phyloP scores from a whole-genome alignment of 2,329 filamentous ascomycete species.

The Blastomyces percursus region DNA sequence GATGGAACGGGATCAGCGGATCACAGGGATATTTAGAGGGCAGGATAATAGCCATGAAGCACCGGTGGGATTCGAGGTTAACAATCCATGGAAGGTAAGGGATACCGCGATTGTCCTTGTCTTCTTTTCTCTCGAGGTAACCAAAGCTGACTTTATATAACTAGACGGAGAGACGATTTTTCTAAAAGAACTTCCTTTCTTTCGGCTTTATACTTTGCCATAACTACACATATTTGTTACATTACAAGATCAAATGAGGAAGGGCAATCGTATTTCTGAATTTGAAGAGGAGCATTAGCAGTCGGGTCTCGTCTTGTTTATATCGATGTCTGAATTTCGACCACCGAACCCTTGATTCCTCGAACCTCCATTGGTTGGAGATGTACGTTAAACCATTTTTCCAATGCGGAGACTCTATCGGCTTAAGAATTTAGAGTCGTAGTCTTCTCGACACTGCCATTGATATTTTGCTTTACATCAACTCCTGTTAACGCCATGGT shows the following conservation, averaged over 20 bases:
- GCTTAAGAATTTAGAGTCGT: constrained; percentile 40
- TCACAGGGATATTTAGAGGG: constrained; percentile 51
- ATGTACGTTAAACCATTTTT: constrained; percentile 43
- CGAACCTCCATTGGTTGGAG: constrained; percentile 41
- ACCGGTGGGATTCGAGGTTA: constrained; percentile 53
- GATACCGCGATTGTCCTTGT: neutral
- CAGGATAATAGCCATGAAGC: constrained; percentile 50
- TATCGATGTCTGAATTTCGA: constrained; percentile 29
- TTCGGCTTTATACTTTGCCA: neutral
- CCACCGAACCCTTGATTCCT: constrained; percentile 42
- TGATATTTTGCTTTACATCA: constrained; percentile 44
- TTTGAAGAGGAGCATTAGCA: constrained; percentile 1
- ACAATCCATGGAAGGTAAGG: constrained; percentile 56
- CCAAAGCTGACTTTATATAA: neutral
- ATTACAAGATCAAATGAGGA: neutral
- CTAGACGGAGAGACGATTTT: constrained; percentile 5
- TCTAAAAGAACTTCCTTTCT: constrained; percentile 1
- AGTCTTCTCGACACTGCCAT: constrained; percentile 41
- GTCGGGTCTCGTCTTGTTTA: constrained; percentile 4
- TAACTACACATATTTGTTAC: neutral
- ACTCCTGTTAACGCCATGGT: constrained; percentile 43
- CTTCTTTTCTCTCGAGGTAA: neutral
- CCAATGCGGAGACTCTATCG: constrained; percentile 44
- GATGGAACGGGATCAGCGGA: constrained; percentile 55
- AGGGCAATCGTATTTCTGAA: neutral